These are phyloP conservation scores for Dactylis glomerata DNA, from an alignment of 176 grass and related monocot species.

Conservation along the genomic window DNA sequence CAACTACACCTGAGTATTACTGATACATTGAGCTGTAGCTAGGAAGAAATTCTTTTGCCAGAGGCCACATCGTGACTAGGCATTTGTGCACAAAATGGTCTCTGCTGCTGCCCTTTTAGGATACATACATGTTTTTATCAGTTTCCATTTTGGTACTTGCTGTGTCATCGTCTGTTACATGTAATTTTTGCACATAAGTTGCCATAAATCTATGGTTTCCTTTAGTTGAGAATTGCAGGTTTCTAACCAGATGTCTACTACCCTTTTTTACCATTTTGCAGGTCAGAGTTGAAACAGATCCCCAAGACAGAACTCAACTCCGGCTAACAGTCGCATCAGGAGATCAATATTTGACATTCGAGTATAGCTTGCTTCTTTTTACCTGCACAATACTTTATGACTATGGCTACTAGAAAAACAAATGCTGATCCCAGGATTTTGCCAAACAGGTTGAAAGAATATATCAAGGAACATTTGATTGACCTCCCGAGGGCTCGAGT, in stretches of 20 bases:
- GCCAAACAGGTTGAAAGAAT: constrained; percentile 80
- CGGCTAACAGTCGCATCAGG: constrained; percentile 87
- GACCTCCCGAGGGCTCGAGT: constrained; percentile 50
- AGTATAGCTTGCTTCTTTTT: constrained; percentile 46
- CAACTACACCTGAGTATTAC: neutral
- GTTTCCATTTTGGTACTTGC: neutral
- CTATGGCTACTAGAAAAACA: neutral
- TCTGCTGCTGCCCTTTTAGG: neutral
- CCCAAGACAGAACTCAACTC: constrained; percentile 92
- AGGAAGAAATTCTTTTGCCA: constrained; percentile 20
- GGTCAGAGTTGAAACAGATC: constrained; percentile 95
- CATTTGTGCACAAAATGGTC: neutral
- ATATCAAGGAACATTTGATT: constrained; percentile 85
- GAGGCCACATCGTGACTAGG: neutral
- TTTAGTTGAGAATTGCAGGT: neutral
- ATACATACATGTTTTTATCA: neutral
- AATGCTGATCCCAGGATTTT: constrained; percentile 14
- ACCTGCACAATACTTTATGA: constrained; percentile 12
- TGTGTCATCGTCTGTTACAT: neutral
- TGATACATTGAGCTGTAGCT: neutral
- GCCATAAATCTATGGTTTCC: neutral
- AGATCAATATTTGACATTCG: constrained; percentile 89
- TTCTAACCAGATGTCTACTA: neutral
- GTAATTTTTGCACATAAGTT: neutral
- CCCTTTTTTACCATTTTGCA: constrained; percentile 26